Percentiles rank a stretch among this genome's conserved stretches.
Evolutionary conservation across 2,329 filamentous ascomycete genomes (phyloP).

Genomic region (Ceratocystis ficicola): DNA sequence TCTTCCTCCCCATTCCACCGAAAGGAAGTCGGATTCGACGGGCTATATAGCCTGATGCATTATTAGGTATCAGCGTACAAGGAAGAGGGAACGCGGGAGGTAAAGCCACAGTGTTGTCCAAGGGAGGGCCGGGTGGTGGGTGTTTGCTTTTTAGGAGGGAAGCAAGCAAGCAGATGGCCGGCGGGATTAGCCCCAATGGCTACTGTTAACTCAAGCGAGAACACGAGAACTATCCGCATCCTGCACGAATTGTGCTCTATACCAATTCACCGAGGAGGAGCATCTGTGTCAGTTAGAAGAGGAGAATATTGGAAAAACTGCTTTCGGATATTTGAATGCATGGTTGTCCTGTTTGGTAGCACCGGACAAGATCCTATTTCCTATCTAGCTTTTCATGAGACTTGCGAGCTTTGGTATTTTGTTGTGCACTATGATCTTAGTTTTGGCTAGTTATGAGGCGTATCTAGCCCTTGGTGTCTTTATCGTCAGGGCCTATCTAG

Average conservation of each 20-base stretch:
- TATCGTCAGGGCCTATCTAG: not conserved
- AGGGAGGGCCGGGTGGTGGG: not conserved
- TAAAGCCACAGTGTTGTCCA: not conserved
- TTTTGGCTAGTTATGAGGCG: not conserved
- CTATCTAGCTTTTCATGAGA: not conserved
- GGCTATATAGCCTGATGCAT: not conserved
- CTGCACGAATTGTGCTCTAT: not conserved
- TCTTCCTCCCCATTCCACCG: not conserved
- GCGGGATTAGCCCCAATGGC: not conserved
- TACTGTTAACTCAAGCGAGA: not conserved
- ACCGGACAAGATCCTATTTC: not conserved
- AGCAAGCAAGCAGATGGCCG: not conserved
- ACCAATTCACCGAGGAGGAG: too few species aligned
- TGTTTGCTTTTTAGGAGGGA: not conserved
- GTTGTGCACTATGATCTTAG: not conserved
- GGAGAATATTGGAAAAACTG: slow-evolving; percentile 1
- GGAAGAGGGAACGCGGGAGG: not conserved
- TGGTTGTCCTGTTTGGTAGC: not conserved
- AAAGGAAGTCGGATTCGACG: not conserved
- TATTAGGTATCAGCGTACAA: not conserved
- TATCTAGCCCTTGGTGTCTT: not conserved
- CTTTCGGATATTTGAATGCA: not conserved
- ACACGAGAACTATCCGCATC: not conserved
- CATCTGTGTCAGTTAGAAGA: not conserved
- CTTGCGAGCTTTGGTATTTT: not conserved